Conservation (phyloP, 1,284 basidiomycete genomes). For the Paramarasmius palmivorus region DNA sequence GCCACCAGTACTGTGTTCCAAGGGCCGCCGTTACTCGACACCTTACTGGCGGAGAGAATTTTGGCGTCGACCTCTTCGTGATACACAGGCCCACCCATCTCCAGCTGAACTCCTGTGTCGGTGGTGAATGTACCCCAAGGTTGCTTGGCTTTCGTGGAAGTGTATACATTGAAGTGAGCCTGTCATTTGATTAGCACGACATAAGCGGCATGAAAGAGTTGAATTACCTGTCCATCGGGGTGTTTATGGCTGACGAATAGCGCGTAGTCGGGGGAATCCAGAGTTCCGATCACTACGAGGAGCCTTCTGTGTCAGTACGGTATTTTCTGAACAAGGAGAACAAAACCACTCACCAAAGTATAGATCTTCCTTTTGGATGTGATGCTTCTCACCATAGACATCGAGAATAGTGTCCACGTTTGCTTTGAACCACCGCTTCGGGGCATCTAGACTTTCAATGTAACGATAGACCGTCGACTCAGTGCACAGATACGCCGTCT, state of each 20-base stretch:
- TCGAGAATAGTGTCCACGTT: slow-evolving; percentile 66
- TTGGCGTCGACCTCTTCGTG: slow-evolving; percentile 38
- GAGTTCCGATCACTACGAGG: slow-evolving; percentile 63
- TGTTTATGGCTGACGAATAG: slow-evolving; percentile 72
- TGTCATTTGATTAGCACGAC: slow-evolving; percentile 21
- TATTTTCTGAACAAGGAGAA: background rate
- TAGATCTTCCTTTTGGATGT: slow-evolving; percentile 68
- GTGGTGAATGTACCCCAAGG: slow-evolving; percentile 72
- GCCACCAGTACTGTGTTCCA: slow-evolving; percentile 54
- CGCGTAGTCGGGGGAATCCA: slow-evolving; percentile 67
- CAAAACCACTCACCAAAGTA: slow-evolving; percentile 52
- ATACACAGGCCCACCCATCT: slow-evolving; percentile 37
- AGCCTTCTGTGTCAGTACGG: slow-evolving; percentile 2
- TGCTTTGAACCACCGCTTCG: slow-evolving; percentile 71
- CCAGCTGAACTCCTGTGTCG: slow-evolving; percentile 42
- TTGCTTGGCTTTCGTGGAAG: slow-evolving; percentile 46
- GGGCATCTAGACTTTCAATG: slow-evolving; percentile 57
- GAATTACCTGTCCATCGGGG: slow-evolving; percentile 57
- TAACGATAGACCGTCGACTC: slow-evolving; percentile 72
- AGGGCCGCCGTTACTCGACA: slow-evolving; percentile 41
- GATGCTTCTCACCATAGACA: slow-evolving; percentile 52
- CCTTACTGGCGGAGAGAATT: slow-evolving; percentile 47
- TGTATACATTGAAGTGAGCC: slow-evolving; percentile 69
- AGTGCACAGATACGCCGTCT: slow-evolving; percentile 63
- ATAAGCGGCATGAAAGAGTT: slow-evolving; percentile 6